Base-by-base conservation (phyloP, 352 stramenopile species). In the Phytophthora cajani region DNA sequence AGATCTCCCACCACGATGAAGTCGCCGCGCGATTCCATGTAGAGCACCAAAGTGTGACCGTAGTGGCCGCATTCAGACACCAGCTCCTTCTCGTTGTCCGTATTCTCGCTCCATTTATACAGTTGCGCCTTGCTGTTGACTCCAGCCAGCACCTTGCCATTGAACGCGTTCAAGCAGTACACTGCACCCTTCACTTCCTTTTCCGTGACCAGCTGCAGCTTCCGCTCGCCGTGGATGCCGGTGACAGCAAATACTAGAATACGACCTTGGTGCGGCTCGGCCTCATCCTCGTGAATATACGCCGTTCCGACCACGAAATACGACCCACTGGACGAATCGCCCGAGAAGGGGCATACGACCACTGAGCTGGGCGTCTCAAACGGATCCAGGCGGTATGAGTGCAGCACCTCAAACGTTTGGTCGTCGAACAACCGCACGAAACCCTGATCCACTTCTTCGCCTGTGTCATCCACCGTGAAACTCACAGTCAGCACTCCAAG, bases 1-100 rank as follows among this genome's bases (percentile, higher is more conserved):
- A 99, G 72, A 68, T 99, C 97, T 19, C 96, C 97, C 19, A 99
- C 94, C 36, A 98, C 92, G n/a, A 98, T 96, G 53, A 98, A 98
- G 69, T 98, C 94, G 23, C 95, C 95, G 33, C 90, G 86, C 40
- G 93, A 98, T 64, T 98, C 94, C 70, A 98, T 95, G 73, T 97
- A 97, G n/a, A 99, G 73, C 64, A 97, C 97, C 21, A 99, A 73
- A 32, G 97, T 98, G 80, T 99, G 95, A 9, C 96, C 97, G 64
- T 99, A 95, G 76, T 99, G 95, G 10, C 95, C 94, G 61, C 95
- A 95, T 64, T 98, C 96, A 0, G 96, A 89, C 6, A 96, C 83
- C 21, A 98, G 67, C 46, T 98, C 91, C 72, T 97, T 97, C 63
- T 91, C 87, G 49, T 93, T 91, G 44, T 98, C 92, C 17, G 91